phyloP scores from a whole-genome alignment of 2,329 filamentous ascomycete species.

The Sarocladium brachiariae region DNA sequence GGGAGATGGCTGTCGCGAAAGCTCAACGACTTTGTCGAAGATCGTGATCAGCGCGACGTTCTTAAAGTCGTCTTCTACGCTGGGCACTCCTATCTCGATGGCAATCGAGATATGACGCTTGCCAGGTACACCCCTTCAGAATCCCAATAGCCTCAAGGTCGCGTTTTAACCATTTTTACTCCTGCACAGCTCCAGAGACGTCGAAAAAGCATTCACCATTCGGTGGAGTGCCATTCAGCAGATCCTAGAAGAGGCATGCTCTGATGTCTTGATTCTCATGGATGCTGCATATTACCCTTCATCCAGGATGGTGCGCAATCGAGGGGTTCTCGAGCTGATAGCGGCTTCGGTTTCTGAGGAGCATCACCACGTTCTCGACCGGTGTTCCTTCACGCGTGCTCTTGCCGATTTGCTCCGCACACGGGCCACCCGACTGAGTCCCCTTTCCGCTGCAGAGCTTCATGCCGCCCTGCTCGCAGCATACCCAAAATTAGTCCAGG shows the following conservation, averaged over 20 bases:
- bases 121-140: too few relatives aligned
- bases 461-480: slow-evolving; percentile 45
- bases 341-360: slow-evolving; percentile 49
- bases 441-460: slow-evolving; percentile 45
- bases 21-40: slow-evolving; percentile 46
- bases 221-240: slow-evolving; percentile 51
- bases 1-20: slow-evolving; percentile 47
- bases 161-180: not conserved
- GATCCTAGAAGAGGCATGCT: slow-evolving; percentile 46
- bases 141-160: slow-evolving; percentile 11
- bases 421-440: slow-evolving; percentile 36
- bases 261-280: slow-evolving; percentile 52
- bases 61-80: slow-evolving; percentile 54
- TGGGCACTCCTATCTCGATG: slow-evolving; percentile 47
- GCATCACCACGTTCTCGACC: slow-evolving; percentile 38
- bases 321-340: slow-evolving; percentile 49
- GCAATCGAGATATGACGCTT: slow-evolving; percentile 50
- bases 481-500: slow-evolving; percentile 46
- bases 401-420: slow-evolving; percentile 43
- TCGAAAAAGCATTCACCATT: slow-evolving; percentile 38
- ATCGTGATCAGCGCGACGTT: slow-evolving; percentile 46
- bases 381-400: slow-evolving; percentile 45
- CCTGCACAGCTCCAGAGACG: slow-evolving; percentile 38
- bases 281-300: slow-evolving; percentile 52
- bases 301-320: slow-evolving; percentile 42